phyloP scores from a whole-genome alignment of 2,329 filamentous ascomycete species.

The Colletotrichum aenigma region DNA sequence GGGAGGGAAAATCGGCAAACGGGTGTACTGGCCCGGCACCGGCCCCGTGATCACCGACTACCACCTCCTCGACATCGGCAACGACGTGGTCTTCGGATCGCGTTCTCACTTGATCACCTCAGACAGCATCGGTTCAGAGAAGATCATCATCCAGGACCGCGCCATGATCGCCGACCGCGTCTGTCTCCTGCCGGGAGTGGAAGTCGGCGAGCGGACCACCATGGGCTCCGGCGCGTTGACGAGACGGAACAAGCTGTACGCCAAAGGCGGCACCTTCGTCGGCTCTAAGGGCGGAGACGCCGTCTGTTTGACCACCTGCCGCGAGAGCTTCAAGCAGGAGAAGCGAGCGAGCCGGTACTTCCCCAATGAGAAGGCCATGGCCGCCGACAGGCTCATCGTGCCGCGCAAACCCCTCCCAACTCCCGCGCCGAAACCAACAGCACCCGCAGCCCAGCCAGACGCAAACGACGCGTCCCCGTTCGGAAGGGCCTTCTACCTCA shows the following conservation, averaged over 20 bases:
- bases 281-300: slow-evolving; percentile 57
- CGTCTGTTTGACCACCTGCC: slow-evolving; percentile 39
- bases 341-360: slow-evolving; percentile 11
- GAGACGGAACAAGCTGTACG: slow-evolving; percentile 46
- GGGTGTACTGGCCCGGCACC: slow-evolving; percentile 63
- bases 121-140: slow-evolving; percentile 53
- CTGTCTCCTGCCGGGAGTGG: slow-evolving; percentile 54
- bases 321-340: slow-evolving; percentile 7
- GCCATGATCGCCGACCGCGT: slow-evolving; percentile 64
- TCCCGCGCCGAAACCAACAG: background rate
- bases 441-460: background rate
- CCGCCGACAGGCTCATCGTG: background rate
- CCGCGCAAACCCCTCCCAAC: background rate
- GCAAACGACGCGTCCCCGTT: slow-evolving; percentile 45
- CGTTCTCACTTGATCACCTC: slow-evolving; percentile 57
- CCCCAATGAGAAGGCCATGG: background rate
- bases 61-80: slow-evolving; percentile 58
- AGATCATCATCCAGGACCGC: slow-evolving; percentile 48
- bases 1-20: slow-evolving; percentile 55
- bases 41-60: slow-evolving; percentile 59
- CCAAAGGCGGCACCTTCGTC: slow-evolving; percentile 51
- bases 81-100: slow-evolving; percentile 65
- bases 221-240: slow-evolving; percentile 60
- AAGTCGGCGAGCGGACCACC: slow-evolving; percentile 50
- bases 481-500: slow-evolving; percentile 59